Percentiles rank a stretch among this genome's conserved stretches.
These are phyloP conservation scores for Crepidotus variabilis DNA, from an alignment of 768 basidiomycete genomes.

Conservation along the genomic window DNA sequence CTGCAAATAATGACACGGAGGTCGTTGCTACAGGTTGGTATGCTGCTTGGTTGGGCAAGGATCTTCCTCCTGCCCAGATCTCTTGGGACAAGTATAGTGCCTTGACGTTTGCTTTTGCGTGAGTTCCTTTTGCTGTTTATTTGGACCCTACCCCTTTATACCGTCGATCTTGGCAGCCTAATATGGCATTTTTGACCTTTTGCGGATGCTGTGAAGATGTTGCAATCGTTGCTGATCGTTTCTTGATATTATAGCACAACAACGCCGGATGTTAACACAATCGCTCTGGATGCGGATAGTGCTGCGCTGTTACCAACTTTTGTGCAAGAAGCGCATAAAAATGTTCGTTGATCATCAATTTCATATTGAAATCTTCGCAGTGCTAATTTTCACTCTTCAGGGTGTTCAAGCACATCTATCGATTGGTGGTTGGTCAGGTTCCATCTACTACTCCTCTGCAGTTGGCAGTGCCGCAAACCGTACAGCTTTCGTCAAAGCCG, in stretches of 20 bases:
- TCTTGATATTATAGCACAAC: slow-evolving; percentile 25
- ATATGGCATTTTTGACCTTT: neutral
- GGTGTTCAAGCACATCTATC: slow-evolving; percentile 52
- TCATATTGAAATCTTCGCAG: neutral
- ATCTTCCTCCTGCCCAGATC: slow-evolving; percentile 38
- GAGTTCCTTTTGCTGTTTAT: slow-evolving; percentile 12
- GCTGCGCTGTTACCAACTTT: slow-evolving; percentile 48
- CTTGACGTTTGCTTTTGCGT: slow-evolving; percentile 49
- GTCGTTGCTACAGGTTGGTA: slow-evolving; percentile 51
- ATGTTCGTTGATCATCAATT: slow-evolving; percentile 32
- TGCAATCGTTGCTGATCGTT: slow-evolving; percentile 2
- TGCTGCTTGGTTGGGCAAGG: slow-evolving; percentile 43
- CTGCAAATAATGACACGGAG: slow-evolving; percentile 11
- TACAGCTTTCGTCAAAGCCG: slow-evolving; percentile 60
- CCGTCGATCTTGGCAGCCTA: neutral
- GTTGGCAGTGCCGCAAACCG: slow-evolving; percentile 56
- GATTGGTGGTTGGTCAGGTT: slow-evolving; percentile 72
- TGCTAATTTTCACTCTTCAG: slow-evolving; percentile 26
- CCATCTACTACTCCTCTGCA: slow-evolving; percentile 56
- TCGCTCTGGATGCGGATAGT: slow-evolving; percentile 40
- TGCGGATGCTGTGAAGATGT: neutral
- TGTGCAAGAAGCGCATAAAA: slow-evolving; percentile 40
- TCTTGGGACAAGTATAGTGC: slow-evolving; percentile 54
- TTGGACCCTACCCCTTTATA: neutral
- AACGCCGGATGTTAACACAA: slow-evolving; percentile 26